These are phyloP conservation scores for Leishmania amazonensis DNA, from an alignment of 208 protist species.

Conservation along the genomic window DNA sequence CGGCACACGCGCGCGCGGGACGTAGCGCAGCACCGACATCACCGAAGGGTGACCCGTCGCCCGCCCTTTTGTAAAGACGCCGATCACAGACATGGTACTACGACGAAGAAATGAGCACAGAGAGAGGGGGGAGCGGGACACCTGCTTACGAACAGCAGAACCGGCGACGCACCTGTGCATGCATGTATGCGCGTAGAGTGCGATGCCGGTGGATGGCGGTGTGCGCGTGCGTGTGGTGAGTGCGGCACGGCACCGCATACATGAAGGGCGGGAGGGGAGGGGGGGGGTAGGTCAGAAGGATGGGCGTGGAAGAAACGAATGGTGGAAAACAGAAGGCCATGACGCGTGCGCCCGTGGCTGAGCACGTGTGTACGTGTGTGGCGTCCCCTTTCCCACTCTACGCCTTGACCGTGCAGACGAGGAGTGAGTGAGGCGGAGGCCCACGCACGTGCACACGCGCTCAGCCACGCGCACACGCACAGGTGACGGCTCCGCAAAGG, in stretches of 20 bases:
- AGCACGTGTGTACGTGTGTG: too few relatives aligned
- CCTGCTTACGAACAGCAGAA: neutral
- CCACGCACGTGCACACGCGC: neutral
- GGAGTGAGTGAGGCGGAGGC: too few relatives aligned
- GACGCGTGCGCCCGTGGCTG: too few relatives aligned
- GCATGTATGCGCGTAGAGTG: neutral
- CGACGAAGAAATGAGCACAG: neutral
- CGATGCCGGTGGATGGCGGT: neutral
- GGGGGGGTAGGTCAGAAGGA: neutral
- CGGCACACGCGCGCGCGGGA: slow-evolving; percentile 84
- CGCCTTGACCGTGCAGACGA: too few relatives aligned
- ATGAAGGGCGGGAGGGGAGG: neutral
- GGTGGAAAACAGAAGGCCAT: too few relatives aligned
- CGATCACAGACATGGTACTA: slow-evolving; percentile 68
- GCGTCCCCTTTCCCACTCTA: neutral
- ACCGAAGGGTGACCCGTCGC: slow-evolving; percentile 60
- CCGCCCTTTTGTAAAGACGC: slow-evolving; percentile 77
- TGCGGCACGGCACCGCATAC: neutral
- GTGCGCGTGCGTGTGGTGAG: neutral
- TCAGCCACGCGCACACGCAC: neutral
- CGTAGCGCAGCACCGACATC: slow-evolving; percentile 79
- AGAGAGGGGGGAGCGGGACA: neutral
- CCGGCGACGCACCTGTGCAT: neutral
- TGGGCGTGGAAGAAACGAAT: too few relatives aligned
- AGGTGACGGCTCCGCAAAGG: neutral